Conservation (phyloP, 1,139 yeast species). For the Yamadazyma dendronema region DNA sequence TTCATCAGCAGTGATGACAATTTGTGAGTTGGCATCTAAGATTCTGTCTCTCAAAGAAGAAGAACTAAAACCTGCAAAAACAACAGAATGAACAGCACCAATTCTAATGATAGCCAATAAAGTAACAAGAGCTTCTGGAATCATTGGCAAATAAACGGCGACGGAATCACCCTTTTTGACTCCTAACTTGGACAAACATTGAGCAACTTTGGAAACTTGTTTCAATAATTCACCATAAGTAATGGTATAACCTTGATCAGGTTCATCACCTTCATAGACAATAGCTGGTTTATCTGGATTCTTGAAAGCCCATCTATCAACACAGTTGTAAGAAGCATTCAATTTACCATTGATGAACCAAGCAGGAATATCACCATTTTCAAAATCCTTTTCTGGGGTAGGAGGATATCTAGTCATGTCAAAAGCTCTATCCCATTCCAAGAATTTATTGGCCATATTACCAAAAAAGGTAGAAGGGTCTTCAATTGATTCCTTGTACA, state of each 20-base stretch:
- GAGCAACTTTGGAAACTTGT: conserved; percentile 69
- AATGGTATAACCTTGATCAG: conserved; percentile 57
- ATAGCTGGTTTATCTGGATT: conserved; percentile 76
- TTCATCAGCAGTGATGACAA: conserved; percentile 79
- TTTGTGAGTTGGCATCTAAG: conserved; percentile 68
- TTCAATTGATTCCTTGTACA: conserved; percentile 67
- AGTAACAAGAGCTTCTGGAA: conserved; percentile 75
- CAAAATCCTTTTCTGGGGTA: conserved; percentile 49
- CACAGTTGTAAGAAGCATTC: conserved; percentile 75
- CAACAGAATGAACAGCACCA: conserved; percentile 82
- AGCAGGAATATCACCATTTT: conserved; percentile 65
- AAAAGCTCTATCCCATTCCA: conserved; percentile 67
- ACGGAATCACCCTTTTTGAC: conserved; percentile 82
- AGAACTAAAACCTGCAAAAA: conserved; percentile 80
- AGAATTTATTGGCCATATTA: conserved; percentile 51
- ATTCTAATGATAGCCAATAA: conserved; percentile 72
- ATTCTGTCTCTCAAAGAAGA: conserved; percentile 76
- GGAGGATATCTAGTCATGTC: conserved; percentile 56
- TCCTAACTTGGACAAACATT: conserved; percentile 62
- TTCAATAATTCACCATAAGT: conserved; percentile 72
- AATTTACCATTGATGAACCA: conserved; percentile 80
- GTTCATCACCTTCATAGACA: conserved; percentile 79
- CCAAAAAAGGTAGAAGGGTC: conserved; percentile 68
- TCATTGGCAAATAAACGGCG: conserved; percentile 85
- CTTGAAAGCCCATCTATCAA: conserved; percentile 75